A percentile compares a stretch with the other conserved stretches of the same genome.
Conservation (phyloP, 441 rosid genomes). For the Syzygium syzygioides region DNA sequence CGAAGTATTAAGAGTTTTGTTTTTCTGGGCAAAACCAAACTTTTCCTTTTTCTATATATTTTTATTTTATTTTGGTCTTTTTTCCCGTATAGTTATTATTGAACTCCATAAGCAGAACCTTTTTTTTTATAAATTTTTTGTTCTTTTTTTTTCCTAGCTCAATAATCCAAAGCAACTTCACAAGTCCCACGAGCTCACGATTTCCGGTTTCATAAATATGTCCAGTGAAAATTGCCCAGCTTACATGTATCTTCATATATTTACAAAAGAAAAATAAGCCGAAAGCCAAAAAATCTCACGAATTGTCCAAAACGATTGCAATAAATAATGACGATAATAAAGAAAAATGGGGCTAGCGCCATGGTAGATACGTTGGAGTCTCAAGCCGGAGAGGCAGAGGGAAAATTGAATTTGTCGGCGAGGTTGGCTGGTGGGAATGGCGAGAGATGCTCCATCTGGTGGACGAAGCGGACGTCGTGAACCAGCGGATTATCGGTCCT, state of each 20-base stretch:
- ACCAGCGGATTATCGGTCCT: constrained; percentile 66
- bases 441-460: constrained; percentile 57
- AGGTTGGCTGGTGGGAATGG: constrained; percentile 48
- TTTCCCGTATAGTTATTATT: background rate
- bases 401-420: constrained; percentile 31
- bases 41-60: fast-evolving
- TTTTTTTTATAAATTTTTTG: background rate
- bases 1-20: background rate
- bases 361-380: background rate
- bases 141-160: background rate
- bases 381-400: constrained; percentile 31
- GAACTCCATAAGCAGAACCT: background rate
- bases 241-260: background rate
- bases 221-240: background rate
- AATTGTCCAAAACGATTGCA: background rate
- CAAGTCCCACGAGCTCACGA: background rate
- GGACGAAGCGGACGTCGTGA: constrained; percentile 55
- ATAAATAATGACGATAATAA: background rate
- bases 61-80: background rate
- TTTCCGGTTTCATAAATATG: background rate
- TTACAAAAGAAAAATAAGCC: background rate
- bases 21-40: background rate
- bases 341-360: background rate
- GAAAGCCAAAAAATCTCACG: background rate
- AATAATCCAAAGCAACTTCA: background rate